phyloP scores from a whole-genome alignment of 768 basidiomycete genomes.

The Tylopilus felleus region DNA sequence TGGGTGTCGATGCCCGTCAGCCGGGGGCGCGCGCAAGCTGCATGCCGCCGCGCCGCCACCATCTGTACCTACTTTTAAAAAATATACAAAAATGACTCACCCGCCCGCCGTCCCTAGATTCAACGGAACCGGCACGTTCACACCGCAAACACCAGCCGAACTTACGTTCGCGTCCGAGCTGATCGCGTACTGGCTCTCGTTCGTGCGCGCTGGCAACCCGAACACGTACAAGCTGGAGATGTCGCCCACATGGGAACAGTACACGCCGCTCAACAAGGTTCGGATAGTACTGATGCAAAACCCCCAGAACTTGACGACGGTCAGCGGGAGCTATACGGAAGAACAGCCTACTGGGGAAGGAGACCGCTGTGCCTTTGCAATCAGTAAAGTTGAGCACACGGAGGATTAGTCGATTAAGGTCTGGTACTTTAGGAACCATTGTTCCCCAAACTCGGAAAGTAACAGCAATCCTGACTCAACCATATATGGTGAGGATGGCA shows the following conservation, averaged over 20 bases:
- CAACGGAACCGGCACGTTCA: conserved; percentile 54
- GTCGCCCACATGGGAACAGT: conserved; percentile 50
- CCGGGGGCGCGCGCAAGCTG: background rate
- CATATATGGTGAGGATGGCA: background rate
- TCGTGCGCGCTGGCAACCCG: conserved; percentile 45
- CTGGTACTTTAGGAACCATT: background rate
- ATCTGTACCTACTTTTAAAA: no score
- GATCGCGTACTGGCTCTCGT: conserved; percentile 65
- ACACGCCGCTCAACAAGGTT: conserved; percentile 26
- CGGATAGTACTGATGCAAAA: conserved; percentile 42
- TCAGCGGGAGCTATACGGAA: conserved; percentile 43
- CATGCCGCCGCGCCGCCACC: background rate
- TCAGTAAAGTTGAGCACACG: conserved; percentile 31
- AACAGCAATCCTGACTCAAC: no score
- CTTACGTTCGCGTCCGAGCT: conserved; percentile 54
- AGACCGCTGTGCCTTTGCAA: conserved; percentile 37
- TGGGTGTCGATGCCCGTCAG: conserved; percentile 26
- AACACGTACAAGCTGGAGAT: conserved; percentile 51
- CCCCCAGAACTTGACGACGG: conserved; percentile 19
- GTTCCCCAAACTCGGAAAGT: no score
- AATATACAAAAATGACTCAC: conserved; percentile 14
- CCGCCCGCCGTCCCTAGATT: conserved; percentile 24
- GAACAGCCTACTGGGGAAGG: conserved; percentile 36
- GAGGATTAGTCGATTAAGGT: conserved; percentile 33
- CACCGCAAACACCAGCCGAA: conserved; percentile 43